Evolutionary conservation across 2,329 filamentous ascomycete species (phyloP).

Genomic region (Akanthomyces muscarius): DNA sequence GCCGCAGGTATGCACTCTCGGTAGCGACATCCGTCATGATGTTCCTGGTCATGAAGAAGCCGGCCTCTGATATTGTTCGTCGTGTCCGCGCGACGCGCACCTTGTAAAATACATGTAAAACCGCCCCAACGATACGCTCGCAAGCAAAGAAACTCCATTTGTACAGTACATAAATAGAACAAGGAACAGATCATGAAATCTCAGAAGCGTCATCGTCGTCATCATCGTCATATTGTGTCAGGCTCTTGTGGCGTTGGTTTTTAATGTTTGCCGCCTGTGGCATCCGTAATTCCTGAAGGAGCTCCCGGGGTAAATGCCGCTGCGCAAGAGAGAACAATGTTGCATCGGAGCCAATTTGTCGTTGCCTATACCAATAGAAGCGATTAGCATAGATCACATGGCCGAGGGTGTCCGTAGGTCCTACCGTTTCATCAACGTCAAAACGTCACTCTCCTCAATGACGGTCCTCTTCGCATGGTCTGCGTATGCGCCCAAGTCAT

Average conservation of each 20-base stretch:
- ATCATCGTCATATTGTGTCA: conserved; percentile 22
- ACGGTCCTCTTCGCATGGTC: conserved; percentile 77
- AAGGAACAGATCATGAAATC: conserved; percentile 27
- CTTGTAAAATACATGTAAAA: conserved; percentile 25
- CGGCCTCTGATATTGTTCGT: conserved; percentile 65
- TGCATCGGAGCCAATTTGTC: conserved; percentile 65
- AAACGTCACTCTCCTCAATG: conserved; percentile 80
- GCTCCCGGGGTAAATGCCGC: conserved; percentile 73
- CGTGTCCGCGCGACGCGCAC: conserved; percentile 59
- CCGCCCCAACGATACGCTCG: neutral
- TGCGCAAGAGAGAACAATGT: conserved; percentile 84
- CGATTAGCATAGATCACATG: conserved; percentile 10
- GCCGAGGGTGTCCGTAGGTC: conserved; percentile 28
- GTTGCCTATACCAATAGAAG: conserved; percentile 56
- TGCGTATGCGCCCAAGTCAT: conserved; percentile 76
- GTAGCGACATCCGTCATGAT: conserved; percentile 90
- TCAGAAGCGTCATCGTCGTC: conserved; percentile 30
- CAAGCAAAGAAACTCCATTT: conserved; percentile 9
- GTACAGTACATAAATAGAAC: conserved; percentile 23
- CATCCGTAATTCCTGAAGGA: conserved; percentile 79
- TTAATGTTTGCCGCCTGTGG: conserved; percentile 50
- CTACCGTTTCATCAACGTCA: conserved; percentile 79
- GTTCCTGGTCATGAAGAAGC: conserved; percentile 90
- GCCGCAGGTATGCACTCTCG: conserved; percentile 74
- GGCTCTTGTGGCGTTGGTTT: conserved; percentile 37